Evolutionary conservation across 1,284 basidiomycete genomes (phyloP).

Genomic region (Rhizoctonia solani): DNA sequence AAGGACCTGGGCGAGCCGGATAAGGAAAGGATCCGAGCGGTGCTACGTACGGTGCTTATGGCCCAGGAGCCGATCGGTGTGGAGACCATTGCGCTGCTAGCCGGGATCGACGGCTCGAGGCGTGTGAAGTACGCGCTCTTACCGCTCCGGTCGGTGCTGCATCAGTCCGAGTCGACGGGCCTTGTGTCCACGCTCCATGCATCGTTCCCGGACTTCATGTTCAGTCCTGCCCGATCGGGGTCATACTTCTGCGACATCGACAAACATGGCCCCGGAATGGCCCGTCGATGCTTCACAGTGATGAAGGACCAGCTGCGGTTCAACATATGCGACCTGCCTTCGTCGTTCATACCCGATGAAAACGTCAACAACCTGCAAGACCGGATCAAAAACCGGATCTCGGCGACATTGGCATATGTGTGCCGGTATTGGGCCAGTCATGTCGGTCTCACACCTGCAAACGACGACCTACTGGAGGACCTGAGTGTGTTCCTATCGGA

Average conservation of each 20-base stretch:
- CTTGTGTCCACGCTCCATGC: neutral
- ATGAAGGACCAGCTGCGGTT: too few relatives aligned
- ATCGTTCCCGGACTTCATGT: neutral
- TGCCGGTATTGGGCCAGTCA: too few relatives aligned
- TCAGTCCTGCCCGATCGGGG: neutral
- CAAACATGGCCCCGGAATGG: too few relatives aligned
- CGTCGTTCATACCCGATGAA: neutral
- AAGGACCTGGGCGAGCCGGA: neutral
- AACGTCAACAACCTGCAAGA: neutral
- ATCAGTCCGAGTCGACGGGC: neutral
- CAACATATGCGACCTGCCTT: too few relatives aligned
- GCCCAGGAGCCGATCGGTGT: neutral
- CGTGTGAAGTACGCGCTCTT: neutral
- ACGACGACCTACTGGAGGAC: too few relatives aligned
- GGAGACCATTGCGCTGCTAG: neutral
- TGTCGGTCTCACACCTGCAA: too few relatives aligned
- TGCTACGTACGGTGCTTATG: neutral
- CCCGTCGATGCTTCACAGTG: too few relatives aligned
- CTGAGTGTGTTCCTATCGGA: too few relatives aligned
- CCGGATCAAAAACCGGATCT: neutral
- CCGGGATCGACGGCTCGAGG: too few relatives aligned
- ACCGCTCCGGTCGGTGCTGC: neutral
- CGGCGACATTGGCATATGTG: too few relatives aligned
- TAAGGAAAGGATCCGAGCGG: neutral
- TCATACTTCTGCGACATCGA: too few relatives aligned